A percentile compares a stretch with the other conserved stretches of the same genome.
Evolutionary conservation across 495 filamentous ascomycete genomes (phyloP).

Genomic region (Hypoxylon trugodes): DNA sequence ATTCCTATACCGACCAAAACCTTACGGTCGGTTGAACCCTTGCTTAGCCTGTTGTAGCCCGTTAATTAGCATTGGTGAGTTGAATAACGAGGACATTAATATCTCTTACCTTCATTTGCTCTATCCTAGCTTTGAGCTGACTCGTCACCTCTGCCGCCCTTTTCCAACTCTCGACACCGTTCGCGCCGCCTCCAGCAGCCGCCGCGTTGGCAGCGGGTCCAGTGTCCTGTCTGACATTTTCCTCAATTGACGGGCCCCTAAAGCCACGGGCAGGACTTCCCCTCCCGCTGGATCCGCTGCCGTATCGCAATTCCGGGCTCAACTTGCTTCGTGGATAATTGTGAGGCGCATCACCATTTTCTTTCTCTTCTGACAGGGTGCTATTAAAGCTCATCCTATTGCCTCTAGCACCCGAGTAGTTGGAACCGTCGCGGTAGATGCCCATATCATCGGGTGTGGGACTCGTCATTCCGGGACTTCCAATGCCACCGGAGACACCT

Average conservation of each 20-base stretch:
- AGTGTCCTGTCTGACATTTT: slow-evolving; percentile 35
- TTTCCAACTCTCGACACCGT: slow-evolving; percentile 91
- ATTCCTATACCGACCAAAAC: not conserved
- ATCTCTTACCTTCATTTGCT: slow-evolving; percentile 72
- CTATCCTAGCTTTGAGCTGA: slow-evolving; percentile 94
- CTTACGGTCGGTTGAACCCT: slow-evolving; percentile 44
- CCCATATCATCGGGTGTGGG: slow-evolving; percentile 58
- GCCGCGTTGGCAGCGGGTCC: slow-evolving; percentile 46
- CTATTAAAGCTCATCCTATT: slow-evolving; percentile 74
- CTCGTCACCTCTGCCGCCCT: slow-evolving; percentile 98
- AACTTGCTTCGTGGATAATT: slow-evolving; percentile 59
- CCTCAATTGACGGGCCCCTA: slow-evolving; percentile 42
- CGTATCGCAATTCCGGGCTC: slow-evolving; percentile 60
- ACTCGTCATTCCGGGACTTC: slow-evolving; percentile 55
- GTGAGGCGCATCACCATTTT: slow-evolving; percentile 65
- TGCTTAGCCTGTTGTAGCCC: slow-evolving; percentile 45
- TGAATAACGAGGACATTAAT: not conserved
- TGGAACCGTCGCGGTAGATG: slow-evolving; percentile 64
- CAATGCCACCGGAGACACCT: slow-evolving; percentile 48
- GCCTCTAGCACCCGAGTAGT: slow-evolving; percentile 45
- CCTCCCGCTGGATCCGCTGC: slow-evolving; percentile 62
- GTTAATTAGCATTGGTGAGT: not conserved
- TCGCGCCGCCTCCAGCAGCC: slow-evolving; percentile 54
- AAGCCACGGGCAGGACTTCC: slow-evolving; percentile 63
- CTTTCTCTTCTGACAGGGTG: slow-evolving; percentile 83